Evolutionary conservation across 805 yeast species (phyloP), one percentile per base, ranked within the genome.

Genomic region (Metschnikowia dekortorum): DNA sequence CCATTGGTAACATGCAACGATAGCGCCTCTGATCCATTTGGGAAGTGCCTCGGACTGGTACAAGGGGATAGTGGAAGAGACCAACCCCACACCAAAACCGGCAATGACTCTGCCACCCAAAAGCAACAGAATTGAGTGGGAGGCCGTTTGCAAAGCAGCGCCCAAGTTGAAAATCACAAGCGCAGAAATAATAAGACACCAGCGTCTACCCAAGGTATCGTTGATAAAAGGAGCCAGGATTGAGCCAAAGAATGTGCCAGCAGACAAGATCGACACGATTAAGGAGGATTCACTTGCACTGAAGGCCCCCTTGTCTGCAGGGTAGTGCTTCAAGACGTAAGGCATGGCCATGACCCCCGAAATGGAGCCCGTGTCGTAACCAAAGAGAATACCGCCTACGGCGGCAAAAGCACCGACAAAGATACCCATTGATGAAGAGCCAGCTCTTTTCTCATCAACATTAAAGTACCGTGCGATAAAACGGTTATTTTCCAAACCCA

Each of bases 401-500:
- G 75, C 73, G 41, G 74, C 75, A 53, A 69, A 70, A 35, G 63
- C 59, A 53, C 75, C 74, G 26, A 71, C 72, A 44, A 67, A 56
- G 60, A 70, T 68, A 44, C 72, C 72, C 73, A 70, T 70, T 42
- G 66, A 44, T 55, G 74, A 63, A 48, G 74, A 70, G 14, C 75
- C 82, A 47, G 76, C 75, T 48, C 67, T 69, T 61, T 74, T 76
- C 42, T 75, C 78, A 38, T 77, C 80, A 26, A 73, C 67, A 42
- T 75, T 72, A 59, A 75, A 64, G 58, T 61, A 73, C 50, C 56
- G 68, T 55, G 60, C 62, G 39, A 67, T 51, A 37, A 69, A 50
- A 40, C 57, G 54, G 56, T 58, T 65, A 57, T 69, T 68, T 66
- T 70, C 74, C 56, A 71, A 65, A 58, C 74, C 74, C 76, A 71